A percentile compares a stretch with the other conserved stretches of the same genome.
phyloP scores from a whole-genome alignment of 306 rosid species.

The Begonia loranthoides region DNA sequence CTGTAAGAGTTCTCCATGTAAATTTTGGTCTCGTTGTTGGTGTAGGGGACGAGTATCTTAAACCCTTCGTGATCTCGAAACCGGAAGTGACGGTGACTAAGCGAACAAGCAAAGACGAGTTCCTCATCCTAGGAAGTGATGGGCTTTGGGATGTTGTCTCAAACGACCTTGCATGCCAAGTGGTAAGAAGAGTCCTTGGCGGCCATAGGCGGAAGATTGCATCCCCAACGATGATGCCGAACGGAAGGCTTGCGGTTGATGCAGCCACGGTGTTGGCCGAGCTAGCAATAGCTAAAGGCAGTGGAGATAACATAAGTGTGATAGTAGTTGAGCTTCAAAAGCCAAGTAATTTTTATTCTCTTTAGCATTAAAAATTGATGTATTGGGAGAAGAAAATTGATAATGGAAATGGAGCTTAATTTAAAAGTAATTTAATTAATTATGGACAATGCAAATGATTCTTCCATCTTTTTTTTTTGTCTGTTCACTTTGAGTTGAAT shows the following conservation, averaged over 20 bases:
- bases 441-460: too few relatives aligned
- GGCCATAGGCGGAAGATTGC: slow-evolving; percentile 22
- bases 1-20: too few relatives aligned
- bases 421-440: too few relatives aligned
- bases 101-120: slow-evolving; percentile 53
- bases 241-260: slow-evolving; percentile 24
- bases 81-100: slow-evolving; percentile 77
- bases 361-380: too few relatives aligned
- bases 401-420: too few relatives aligned
- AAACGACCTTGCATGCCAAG: slow-evolving; percentile 44
- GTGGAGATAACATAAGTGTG: slow-evolving; percentile 79
- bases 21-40: background rate
- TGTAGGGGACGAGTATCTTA: slow-evolving; percentile 69
- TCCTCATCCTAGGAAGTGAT: slow-evolving; percentile 73
- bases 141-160: slow-evolving; percentile 85
- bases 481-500: too few relatives aligned
- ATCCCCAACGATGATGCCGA: background rate
- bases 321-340: slow-evolving; percentile 55
- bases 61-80: slow-evolving; percentile 65
- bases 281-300: slow-evolving; percentile 67
- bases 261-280: slow-evolving; percentile 61
- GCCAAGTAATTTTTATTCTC: background rate
- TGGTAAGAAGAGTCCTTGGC: slow-evolving; percentile 48
- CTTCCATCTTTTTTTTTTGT: too few relatives aligned
- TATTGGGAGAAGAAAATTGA: too few relatives aligned